Percentiles rank a stretch among this genome's conserved stretches.
Evolutionary conservation across 345 rosid genomes (phyloP).

Genomic region (Rhodomyrtus tomentosa): DNA sequence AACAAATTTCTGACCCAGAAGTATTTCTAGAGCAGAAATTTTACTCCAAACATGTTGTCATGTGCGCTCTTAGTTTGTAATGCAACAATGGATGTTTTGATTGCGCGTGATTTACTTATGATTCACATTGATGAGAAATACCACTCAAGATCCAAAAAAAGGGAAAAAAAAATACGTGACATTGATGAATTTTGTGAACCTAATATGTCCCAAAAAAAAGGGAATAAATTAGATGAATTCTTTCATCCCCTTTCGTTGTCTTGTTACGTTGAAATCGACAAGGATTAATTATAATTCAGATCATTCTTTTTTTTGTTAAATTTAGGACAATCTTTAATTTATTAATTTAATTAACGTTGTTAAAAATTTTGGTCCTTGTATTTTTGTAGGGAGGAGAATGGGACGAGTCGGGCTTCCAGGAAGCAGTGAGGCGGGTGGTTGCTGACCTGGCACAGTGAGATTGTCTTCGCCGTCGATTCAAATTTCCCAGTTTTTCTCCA

Average conservation of each 20-base stretch:
- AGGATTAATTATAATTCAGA: neutral
- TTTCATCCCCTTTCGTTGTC: neutral
- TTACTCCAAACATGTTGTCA: too few species aligned
- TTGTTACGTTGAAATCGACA: too few species aligned
- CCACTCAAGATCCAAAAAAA: neutral
- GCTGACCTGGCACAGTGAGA: slow-evolving; percentile 55
- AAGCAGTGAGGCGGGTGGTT: slow-evolving; percentile 65
- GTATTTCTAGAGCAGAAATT: too few species aligned
- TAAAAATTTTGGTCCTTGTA: neutral
- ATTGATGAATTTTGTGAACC: neutral
- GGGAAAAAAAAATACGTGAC: neutral
- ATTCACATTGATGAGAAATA: neutral
- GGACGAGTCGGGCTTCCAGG: slow-evolving; percentile 77
- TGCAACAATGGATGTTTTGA: neutral
- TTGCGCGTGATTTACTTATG: neutral
- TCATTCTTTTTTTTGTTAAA: too few species aligned
- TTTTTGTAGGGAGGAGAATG: slow-evolving; percentile 49
- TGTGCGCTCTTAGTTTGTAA: neutral
- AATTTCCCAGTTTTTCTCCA: neutral
- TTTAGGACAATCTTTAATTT: neutral
- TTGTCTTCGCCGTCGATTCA: neutral
- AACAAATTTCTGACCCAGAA: too few species aligned
- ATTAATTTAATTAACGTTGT: neutral
- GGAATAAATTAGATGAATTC: neutral
- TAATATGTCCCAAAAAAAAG: neutral